Percentiles rank a stretch among this genome's conserved stretches.
These are phyloP conservation scores for Dendrocalamus latiflorus DNA, from an alignment of 202 grass and related monocot species.

Conservation along the genomic window DNA sequence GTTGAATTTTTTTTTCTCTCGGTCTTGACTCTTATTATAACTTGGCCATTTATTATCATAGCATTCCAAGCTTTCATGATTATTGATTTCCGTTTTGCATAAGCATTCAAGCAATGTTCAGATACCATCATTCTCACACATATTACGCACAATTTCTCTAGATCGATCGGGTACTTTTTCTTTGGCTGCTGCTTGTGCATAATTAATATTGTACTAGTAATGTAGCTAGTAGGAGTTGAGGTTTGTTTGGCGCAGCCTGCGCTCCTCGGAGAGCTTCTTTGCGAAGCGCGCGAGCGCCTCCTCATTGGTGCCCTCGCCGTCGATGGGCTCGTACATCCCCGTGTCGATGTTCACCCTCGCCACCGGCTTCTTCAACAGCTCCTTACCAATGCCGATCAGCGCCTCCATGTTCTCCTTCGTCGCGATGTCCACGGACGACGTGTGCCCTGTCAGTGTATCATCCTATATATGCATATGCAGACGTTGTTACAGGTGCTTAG, in stretches of 20 bases:
- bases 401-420: constrained; percentile 58
- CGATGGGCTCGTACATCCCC: constrained; percentile 20
- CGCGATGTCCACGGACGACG: constrained; percentile 51
- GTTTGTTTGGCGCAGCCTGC: constrained; percentile 26
- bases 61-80: neutral
- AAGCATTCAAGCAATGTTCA: neutral
- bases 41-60: neutral
- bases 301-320: constrained; percentile 39
- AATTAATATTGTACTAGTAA: neutral
- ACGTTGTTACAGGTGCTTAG: neutral
- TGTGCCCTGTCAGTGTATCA: constrained; percentile 37
- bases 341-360: constrained; percentile 58
- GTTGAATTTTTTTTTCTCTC: neutral
- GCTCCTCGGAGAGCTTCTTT: constrained; percentile 43
- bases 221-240: neutral
- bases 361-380: constrained; percentile 34
- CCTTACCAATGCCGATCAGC: constrained; percentile 42
- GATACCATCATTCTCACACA: neutral
- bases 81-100: neutral
- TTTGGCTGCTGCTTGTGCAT: neutral
- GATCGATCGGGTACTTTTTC: neutral
- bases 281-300: constrained; percentile 40
- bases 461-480: constrained; percentile 3
- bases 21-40: neutral
- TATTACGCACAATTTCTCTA: neutral